Evolutionary conservation across 371 early-diverging fungal genomes (phyloP).

Genomic region (Apophysomyces variabilis): DNA sequence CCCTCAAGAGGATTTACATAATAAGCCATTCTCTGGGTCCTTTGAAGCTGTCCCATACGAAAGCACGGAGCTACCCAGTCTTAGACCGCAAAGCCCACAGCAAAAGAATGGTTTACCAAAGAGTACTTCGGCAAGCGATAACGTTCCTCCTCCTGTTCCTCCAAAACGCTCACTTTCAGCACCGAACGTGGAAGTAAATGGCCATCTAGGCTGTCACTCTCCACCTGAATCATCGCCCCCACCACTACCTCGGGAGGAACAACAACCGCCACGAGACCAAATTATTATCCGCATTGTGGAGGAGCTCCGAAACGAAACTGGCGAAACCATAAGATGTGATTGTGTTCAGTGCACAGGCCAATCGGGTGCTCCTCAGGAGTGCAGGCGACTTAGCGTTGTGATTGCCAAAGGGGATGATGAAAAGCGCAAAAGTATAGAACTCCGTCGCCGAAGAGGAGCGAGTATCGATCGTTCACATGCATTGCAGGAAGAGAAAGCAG

Average conservation of each 20-base stretch:
- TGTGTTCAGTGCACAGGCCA: constrained; percentile 30
- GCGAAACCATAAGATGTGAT: constrained; percentile 19
- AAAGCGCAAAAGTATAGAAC: constrained; percentile 34
- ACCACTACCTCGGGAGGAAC: constrained; percentile 1
- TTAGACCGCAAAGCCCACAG: neutral
- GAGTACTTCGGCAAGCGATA: constrained; percentile 5
- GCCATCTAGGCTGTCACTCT: neutral
- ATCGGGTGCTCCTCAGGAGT: constrained; percentile 10
- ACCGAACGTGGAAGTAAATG: neutral
- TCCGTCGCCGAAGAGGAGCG: constrained; percentile 39
- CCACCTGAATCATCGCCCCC: neutral
- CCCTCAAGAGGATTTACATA: neutral
- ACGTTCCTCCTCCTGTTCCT: neutral
- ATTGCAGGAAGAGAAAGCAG: neutral
- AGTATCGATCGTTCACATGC: constrained; percentile 24
- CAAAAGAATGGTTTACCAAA: neutral
- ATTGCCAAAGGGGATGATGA: constrained; percentile 26
- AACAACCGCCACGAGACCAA: constrained; percentile 19
- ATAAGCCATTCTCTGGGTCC: constrained; percentile 13
- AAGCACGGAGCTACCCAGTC: constrained; percentile 16
- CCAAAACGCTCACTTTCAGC: neutral
- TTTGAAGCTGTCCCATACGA: constrained; percentile 51
- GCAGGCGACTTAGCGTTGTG: constrained; percentile 33
- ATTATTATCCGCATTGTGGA: constrained; percentile 48
- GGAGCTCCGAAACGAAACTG: constrained; percentile 32